Base-by-base conservation (phyloP, 441 rosid species). In the Populus trichocarpa region DNA sequence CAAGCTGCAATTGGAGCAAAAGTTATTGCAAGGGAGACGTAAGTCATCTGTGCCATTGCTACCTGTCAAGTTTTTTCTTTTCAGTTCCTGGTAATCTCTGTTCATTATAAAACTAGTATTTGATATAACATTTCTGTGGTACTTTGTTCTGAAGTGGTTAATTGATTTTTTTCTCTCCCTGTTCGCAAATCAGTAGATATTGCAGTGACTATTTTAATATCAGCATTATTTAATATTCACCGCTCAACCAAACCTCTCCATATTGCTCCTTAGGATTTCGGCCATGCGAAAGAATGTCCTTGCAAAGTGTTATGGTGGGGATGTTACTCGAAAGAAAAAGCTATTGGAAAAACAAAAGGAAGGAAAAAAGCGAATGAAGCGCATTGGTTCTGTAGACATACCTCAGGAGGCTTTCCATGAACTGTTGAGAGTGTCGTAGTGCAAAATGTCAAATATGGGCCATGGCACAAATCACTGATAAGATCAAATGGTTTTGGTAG, bases 261-360 rank as follows among this genome's bases (percentile, higher is more conserved):
- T 75, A 36, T 72, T 79, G 83, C 35, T 57, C 77, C 77, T 12
- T 76, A 92, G 97, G 79, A 70, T 94, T 72, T 93, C 98, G 3
- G 98, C 99, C 23, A 89, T 94, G 97, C 85, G 99, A 77, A 96
- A 96, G 88, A 96, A 94, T 74, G 99, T 96, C 57, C 96, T 96
- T 74, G 99, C 98, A 28, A 94, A 96, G 88, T 96, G 99, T 80
- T 94, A 94, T 70, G 99, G 99, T 59, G 98, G 98, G 73, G 99
- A 96, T 80, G 83, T 96, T 71, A 90, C 97, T 11, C 85, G 99
- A 80, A 96, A 96, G 85, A 91, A 79, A 89, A 96, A 94, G 89
- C 93, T 94, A 73, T 83, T 96, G 75, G 99, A 94, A 87, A 96
- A 96, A 74, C 98, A 96, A 71, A 94, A 94, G 88, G 98, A 96